Base-by-base conservation (phyloP, 2,329 filamentous ascomycete genomes). In the Epichloe glyceriae region DNA sequence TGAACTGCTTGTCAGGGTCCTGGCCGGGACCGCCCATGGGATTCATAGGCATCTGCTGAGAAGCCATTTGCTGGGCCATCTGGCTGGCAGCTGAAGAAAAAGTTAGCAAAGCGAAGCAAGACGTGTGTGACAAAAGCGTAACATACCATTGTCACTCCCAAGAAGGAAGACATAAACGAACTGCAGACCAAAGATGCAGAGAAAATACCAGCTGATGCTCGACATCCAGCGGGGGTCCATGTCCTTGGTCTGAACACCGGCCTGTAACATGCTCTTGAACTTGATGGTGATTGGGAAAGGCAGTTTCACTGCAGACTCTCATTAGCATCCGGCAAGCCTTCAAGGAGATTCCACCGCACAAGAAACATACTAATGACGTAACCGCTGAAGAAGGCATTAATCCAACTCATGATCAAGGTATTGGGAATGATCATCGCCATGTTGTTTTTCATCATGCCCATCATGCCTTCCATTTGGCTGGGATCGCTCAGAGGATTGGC, bases 391-490 rank as follows among this genome's bases (percentile, higher is more conserved):
- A 97, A 98, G 0, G 93, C 90, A 71, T 98, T 98, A 67, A 98
- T 97, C 93, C 93, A 98, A 58, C 91, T 93, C 93, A 98, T 98
- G 59, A 98, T 98, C 65, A 98, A 71, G 5, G 90, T 97, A 70
- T 98, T 95, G 46, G 93, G 93, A 52, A 98, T 88, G 74, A 98
- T 97, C 93, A 97, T 98, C 57, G 93, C 91, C 86, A 98, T 95
- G 66, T 98, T 95, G 52, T 90, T 90, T 79, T 98, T 98, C 88
- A 98, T 95, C 88, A 95, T 95, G 59, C 93, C 91, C 93, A 98
- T 98, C 93, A 98, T 98, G 59, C 90, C 91, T 65, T 98, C 94
- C 93, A 98, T 98, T 52, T 88, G 88, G 46, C 85, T 85, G 20
- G 94, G 94, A 67, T 98, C 93, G 11, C 85, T 87, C 80, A 98